Evolutionary conservation across 176 grass and related monocot species (phyloP).

Genomic region (Carex parvula): DNA sequence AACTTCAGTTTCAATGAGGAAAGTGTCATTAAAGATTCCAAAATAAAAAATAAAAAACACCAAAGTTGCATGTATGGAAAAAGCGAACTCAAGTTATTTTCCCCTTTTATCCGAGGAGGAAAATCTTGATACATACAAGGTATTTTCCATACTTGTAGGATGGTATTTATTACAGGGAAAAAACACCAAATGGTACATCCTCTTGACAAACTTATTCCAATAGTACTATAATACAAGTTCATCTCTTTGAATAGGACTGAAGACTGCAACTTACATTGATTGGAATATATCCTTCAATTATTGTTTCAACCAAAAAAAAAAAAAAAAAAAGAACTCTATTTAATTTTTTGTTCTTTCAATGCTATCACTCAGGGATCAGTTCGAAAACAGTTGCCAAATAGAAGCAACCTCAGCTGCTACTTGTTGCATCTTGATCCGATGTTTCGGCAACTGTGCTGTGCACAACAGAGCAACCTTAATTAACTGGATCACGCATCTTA

Average conservation of each 20-base stretch:
- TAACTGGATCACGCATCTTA: constrained; percentile 24
- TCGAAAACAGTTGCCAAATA: constrained; percentile 15
- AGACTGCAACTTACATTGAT: not conserved
- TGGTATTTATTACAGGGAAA: too few species aligned
- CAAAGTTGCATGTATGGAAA: not conserved
- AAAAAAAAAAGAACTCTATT: too few species aligned
- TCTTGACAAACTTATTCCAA: not conserved
- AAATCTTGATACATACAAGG: not conserved
- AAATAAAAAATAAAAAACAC: not conserved
- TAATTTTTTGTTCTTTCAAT: not conserved
- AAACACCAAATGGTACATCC: not conserved
- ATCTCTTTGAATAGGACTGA: not conserved
- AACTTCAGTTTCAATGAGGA: not conserved
- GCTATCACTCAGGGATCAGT: not conserved
- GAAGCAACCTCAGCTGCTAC: constrained; percentile 18
- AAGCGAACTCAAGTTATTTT: not conserved
- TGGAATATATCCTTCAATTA: not conserved
- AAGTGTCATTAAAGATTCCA: not conserved
- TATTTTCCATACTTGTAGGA: not conserved
- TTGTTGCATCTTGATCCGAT: constrained; percentile 26
- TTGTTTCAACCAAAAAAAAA: not conserved
- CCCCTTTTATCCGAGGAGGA: not conserved
- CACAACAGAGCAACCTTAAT: constrained; percentile 31
- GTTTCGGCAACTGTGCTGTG: constrained; percentile 23
- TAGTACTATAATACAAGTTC: not conserved